Percentiles rank a stretch among this genome's conserved stretches.
These are phyloP conservation scores for Hypomontagnella submonticulosa DNA, from an alignment of 495 filamentous ascomycete genomes.

Conservation along the genomic window DNA sequence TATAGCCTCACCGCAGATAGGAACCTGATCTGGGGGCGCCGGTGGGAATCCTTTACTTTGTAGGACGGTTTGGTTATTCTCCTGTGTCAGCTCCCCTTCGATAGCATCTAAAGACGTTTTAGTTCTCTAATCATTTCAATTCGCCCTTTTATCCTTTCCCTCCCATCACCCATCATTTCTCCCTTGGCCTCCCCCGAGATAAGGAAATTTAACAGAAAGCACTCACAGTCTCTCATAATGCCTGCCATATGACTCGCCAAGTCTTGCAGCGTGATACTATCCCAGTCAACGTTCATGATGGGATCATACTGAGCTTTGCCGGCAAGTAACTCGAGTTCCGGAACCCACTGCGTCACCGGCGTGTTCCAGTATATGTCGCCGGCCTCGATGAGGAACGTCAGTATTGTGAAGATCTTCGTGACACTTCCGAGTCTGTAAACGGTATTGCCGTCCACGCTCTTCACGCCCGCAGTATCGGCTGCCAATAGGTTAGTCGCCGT, in stretches of 20 bases:
- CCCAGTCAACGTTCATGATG: conserved; percentile 61
- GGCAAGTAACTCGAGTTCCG: conserved; percentile 59
- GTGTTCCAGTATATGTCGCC: conserved; percentile 56
- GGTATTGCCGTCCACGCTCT: conserved; percentile 54
- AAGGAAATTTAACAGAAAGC: neutral
- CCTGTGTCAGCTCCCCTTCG: conserved; percentile 55
- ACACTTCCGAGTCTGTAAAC: conserved; percentile 64
- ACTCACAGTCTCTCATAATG: conserved; percentile 59
- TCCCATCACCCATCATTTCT: conserved; percentile 9
- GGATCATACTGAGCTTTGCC: conserved; percentile 49
- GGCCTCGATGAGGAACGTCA: conserved; percentile 59
- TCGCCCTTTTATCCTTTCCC: conserved; percentile 23
- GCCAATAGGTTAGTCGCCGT: conserved; percentile 54
- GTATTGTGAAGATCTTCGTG: conserved; percentile 62
- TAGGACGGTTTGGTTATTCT: conserved; percentile 48
- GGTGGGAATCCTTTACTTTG: conserved; percentile 54
- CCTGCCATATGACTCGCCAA: conserved; percentile 66
- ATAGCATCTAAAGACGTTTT: conserved; percentile 50
- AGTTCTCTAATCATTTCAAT: conserved; percentile 28
- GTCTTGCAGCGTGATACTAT: conserved; percentile 63
- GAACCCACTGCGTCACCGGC: conserved; percentile 64
- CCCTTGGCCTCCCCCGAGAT: neutral
- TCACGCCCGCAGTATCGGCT: conserved; percentile 50
- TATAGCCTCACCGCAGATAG: conserved; percentile 52
- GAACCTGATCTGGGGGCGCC: conserved; percentile 52